Percentiles rank a stretch among this genome's conserved stretches.
Evolutionary conservation across 768 basidiomycete species (phyloP).

Genomic region (Strobilomyces echinocephalus): DNA sequence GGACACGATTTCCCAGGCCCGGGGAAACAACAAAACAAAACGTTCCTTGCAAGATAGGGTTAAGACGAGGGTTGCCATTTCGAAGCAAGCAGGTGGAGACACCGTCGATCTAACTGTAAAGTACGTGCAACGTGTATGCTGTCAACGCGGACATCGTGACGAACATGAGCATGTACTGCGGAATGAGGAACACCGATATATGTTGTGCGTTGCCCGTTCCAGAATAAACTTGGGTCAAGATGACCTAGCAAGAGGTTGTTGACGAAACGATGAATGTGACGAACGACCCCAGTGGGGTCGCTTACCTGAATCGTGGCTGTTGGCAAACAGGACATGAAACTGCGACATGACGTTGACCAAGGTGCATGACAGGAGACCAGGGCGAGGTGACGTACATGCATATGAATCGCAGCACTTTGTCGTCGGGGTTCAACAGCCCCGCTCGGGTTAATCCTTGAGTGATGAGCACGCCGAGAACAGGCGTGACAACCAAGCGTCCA

Average conservation of each 20-base stretch:
- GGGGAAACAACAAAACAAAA: too few relatives aligned
- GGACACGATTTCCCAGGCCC: too few relatives aligned
- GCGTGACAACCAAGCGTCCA: constrained; percentile 52
- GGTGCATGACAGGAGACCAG: background rate
- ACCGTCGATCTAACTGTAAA: constrained; percentile 27
- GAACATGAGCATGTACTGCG: constrained; percentile 44
- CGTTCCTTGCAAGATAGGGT: background rate
- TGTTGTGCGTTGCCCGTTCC: constrained; percentile 62
- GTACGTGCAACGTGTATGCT: constrained; percentile 32
- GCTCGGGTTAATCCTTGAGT: constrained; percentile 44
- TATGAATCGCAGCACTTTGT: constrained; percentile 60
- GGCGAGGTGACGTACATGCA: constrained; percentile 50
- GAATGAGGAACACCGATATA: constrained; percentile 58
- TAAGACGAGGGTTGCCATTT: too few relatives aligned
- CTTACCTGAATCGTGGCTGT: constrained; percentile 55
- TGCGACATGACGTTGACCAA: constrained; percentile 17
- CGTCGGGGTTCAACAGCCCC: constrained; percentile 44
- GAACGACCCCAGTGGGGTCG: background rate
- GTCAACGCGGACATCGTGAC: constrained; percentile 36
- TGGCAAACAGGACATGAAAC: constrained; percentile 57
- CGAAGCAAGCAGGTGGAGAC: too few relatives aligned
- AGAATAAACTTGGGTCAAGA: constrained; percentile 62
- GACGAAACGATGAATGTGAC: background rate
- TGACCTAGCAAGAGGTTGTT: constrained; percentile 38
- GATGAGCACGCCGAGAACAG: constrained; percentile 57